Base-by-base conservation (phyloP, 2,329 filamentous ascomycete genomes). In the Cordyceps farinosa region DNA sequence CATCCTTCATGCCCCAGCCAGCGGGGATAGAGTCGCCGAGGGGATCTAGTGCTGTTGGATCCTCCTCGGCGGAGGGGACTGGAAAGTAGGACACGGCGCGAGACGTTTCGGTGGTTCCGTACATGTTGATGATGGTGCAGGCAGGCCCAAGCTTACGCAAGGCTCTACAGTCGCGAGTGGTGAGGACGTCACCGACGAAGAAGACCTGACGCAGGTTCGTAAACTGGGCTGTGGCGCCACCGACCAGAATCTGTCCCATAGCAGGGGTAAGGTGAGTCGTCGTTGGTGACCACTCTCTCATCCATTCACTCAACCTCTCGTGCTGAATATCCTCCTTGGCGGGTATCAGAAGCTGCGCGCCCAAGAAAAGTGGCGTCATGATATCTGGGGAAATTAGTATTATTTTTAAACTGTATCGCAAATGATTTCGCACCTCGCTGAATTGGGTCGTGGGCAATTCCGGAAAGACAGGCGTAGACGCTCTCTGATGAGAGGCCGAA, bases 201-300 rank as follows among this genome's bases (percentile, higher is more conserved):
- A 98, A 94, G 22, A 88, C 92, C 63, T 87, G 82, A 64, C 89
- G 82, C n/a, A 98, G 80, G 13, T 84, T 81, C 1, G 91, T 89
- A 70, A 97, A 96, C 67, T 90, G 76, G 0, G 91, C 87, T 3
- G 80, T 88, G 30, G 92, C 90, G 68, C 90, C 91, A 50, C 92
- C 93, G n/a, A 94, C 88, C 2, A 98, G 79, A 65, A 98, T 95
- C 70, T 97, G 91, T 62, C 93, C 93, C 93, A 98, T 97, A 63
- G 95, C 95, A 10, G 95, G 95, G 1, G 95, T 99, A 45, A 98
- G 78, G 76, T 98, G 95, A 13, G 90, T 92, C 27, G 92, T 90
- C 17, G 88, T 96, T 3, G 90, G 86, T 62, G 83, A 78, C 71
- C 90, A 85, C 59, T 89, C 85, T 59, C 83, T 81, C 83, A 97